These are phyloP conservation scores for Ophiobolus disseminans DNA, from an alignment of 2,329 filamentous ascomycete genomes.

Conservation along the genomic window DNA sequence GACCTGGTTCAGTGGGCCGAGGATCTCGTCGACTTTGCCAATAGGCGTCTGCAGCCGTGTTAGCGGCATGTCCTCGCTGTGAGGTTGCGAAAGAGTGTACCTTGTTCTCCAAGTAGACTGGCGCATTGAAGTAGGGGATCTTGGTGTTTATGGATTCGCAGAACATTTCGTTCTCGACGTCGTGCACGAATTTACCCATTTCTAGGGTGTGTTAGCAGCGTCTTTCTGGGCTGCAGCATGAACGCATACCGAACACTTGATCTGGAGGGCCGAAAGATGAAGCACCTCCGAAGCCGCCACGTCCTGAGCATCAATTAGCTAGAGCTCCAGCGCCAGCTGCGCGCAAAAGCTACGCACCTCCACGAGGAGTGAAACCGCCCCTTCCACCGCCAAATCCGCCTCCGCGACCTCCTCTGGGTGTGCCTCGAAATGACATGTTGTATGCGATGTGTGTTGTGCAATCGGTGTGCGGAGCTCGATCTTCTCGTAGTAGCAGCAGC, in stretches of 20 bases:
- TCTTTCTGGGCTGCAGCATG: not conserved
- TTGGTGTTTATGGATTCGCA: constrained; percentile 95
- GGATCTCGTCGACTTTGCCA: constrained; percentile 97
- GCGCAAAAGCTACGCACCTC: constrained; percentile 47
- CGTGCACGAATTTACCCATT: constrained; percentile 93
- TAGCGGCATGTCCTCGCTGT: constrained; percentile 14
- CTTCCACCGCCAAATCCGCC: constrained; percentile 61
- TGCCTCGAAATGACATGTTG: constrained; percentile 69
- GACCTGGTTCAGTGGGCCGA: constrained; percentile 96
- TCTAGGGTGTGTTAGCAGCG: constrained; percentile 60
- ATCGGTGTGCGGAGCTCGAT: constrained; percentile 34
- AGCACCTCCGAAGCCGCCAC: constrained; percentile 44
- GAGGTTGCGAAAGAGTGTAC: constrained; percentile 49
- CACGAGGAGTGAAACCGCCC: constrained; percentile 60
- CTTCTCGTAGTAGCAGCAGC: constrained; percentile 20
- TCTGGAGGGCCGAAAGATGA: constrained; percentile 55
- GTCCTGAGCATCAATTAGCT: constrained; percentile 46
- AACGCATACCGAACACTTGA: constrained; percentile 50
- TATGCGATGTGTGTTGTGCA: constrained; percentile 29
- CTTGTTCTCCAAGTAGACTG: constrained; percentile 99
- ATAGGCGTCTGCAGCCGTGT: constrained; percentile 69
- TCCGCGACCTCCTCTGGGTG: constrained; percentile 47
- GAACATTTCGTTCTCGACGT: constrained; percentile 96
- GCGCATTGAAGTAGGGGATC: constrained; percentile 98
- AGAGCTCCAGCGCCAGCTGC: constrained; percentile 26